A percentile compares a stretch with the other conserved stretches of the same genome.
phyloP scores from a whole-genome alignment of 345 rosid species.

The Corymbia maculata region DNA sequence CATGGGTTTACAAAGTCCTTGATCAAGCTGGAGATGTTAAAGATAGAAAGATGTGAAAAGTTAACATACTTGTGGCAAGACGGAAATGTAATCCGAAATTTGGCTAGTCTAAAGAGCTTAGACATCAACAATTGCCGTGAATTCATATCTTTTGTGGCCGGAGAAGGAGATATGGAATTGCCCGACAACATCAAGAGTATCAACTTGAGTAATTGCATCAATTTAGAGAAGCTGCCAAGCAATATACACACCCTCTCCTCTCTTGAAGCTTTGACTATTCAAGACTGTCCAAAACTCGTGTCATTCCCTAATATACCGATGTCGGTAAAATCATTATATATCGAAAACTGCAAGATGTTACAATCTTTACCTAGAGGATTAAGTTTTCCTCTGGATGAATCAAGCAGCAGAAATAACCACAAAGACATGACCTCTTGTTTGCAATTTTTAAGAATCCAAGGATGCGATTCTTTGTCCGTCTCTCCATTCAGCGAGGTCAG shows the following conservation, averaged over 20 bases:
- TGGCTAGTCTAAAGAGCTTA: not conserved
- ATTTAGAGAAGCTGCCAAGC: not conserved
- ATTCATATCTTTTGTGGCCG: not conserved
- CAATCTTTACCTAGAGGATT: not conserved
- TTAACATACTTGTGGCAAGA: not conserved
- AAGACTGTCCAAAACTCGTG: not conserved
- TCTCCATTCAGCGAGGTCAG: not conserved
- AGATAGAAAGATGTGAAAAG: not conserved
- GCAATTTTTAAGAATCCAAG: rapidly evolving
- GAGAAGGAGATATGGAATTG: not conserved
- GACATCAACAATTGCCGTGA: not conserved
- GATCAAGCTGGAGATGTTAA: not conserved
- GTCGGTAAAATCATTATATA: not conserved
- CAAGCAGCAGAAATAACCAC: not conserved
- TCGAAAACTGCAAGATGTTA: not conserved
- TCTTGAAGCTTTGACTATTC: not conserved
- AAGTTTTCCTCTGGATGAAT: not conserved
- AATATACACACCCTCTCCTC: not conserved
- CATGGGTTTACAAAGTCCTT: not conserved
- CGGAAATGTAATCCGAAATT: too few relatives aligned
- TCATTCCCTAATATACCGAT: not conserved
- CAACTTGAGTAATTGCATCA: not conserved
- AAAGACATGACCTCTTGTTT: not conserved
- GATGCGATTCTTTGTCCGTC: not conserved
- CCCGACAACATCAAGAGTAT: not conserved